A percentile compares a stretch with the other conserved stretches of the same genome.
Conservation (phyloP, 768 basidiomycete genomes). For the Agaricus sinodeliciosus region DNA sequence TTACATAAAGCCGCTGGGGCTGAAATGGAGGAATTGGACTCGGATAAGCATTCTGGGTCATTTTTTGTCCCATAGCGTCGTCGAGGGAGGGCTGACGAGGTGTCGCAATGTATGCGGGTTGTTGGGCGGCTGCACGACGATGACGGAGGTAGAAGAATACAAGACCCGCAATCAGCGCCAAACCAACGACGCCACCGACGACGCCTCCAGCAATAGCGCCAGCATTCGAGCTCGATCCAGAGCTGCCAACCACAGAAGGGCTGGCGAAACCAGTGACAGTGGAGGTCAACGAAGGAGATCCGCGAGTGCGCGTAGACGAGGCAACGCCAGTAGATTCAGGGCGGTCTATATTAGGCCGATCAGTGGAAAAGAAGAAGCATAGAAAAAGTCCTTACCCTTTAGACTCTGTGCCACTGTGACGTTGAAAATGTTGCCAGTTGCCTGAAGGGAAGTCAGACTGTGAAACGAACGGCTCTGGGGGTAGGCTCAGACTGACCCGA, state of each 20-base stretch:
- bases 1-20: slow-evolving; percentile 33
- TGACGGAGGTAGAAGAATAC: slow-evolving; percentile 25
- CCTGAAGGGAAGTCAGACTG: slow-evolving; percentile 13
- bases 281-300: slow-evolving; percentile 5
- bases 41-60: slow-evolving; percentile 16
- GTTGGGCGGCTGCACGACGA: slow-evolving; percentile 5
- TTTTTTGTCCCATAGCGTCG: slow-evolving; percentile 9
- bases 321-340: slow-evolving; percentile 29
- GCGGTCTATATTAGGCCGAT: slow-evolving; percentile 16
- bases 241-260: background rate
- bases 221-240: slow-evolving; percentile 7
- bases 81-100: slow-evolving; percentile 13
- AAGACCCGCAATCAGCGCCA: slow-evolving; percentile 33
- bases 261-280: background rate
- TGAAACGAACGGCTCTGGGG: background rate
- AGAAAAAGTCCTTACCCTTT: slow-evolving; percentile 15
- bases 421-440: slow-evolving; percentile 24
- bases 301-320: slow-evolving; percentile 16
- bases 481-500: slow-evolving; percentile 20
- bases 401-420: slow-evolving; percentile 21
- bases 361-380: background rate
- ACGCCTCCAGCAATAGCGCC: slow-evolving; percentile 54
- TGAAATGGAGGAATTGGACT: slow-evolving; percentile 17
- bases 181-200: slow-evolving; percentile 44
- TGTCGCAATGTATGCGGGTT: slow-evolving; percentile 8